Evolutionary conservation across 2,329 filamentous ascomycete species (phyloP).

Genomic region (Trichoderma aggressivum): DNA sequence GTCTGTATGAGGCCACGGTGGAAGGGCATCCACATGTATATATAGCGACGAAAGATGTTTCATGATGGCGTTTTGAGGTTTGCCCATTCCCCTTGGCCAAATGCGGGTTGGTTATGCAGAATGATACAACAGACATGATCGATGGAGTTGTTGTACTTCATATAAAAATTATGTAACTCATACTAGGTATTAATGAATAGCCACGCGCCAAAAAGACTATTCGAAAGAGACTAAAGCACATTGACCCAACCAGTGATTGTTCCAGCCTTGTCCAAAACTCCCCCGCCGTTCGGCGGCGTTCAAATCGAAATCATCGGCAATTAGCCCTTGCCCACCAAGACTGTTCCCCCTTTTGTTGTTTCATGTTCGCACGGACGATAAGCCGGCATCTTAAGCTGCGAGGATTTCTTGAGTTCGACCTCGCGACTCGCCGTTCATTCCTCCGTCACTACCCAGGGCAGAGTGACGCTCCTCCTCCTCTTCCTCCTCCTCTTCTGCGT

Average conservation of each 20-base stretch:
- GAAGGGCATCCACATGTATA: background rate
- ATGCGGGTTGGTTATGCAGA: background rate
- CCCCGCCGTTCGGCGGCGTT: slow-evolving; percentile 24
- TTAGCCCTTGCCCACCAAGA: slow-evolving; percentile 14
- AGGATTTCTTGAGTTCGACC: slow-evolving; percentile 54
- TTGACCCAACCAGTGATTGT: slow-evolving; percentile 15
- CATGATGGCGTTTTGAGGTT: background rate
- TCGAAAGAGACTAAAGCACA: slow-evolving; percentile 26
- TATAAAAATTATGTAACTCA: slow-evolving; percentile 5
- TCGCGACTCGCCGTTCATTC: slow-evolving; percentile 54
- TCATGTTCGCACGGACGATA: background rate
- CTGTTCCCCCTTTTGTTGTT: slow-evolving; percentile 11
- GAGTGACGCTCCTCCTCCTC: slow-evolving; percentile 53
- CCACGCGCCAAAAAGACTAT: slow-evolving; percentile 28
- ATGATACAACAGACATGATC: background rate
- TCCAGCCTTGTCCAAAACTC: slow-evolving; percentile 26
- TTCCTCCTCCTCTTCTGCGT: slow-evolving; percentile 58
- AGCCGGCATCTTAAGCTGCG: slow-evolving; percentile 21
- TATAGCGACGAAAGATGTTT: background rate
- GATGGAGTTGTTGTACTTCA: background rate
- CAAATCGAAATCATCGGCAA: slow-evolving; percentile 18
- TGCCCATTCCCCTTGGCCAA: background rate
- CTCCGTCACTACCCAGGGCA: slow-evolving; percentile 49
- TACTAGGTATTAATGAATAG: slow-evolving; percentile 30
- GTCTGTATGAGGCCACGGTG: background rate